Conservation (phyloP, 805 yeast genomes). For the Saccharomycopsis capsularis region DNA sequence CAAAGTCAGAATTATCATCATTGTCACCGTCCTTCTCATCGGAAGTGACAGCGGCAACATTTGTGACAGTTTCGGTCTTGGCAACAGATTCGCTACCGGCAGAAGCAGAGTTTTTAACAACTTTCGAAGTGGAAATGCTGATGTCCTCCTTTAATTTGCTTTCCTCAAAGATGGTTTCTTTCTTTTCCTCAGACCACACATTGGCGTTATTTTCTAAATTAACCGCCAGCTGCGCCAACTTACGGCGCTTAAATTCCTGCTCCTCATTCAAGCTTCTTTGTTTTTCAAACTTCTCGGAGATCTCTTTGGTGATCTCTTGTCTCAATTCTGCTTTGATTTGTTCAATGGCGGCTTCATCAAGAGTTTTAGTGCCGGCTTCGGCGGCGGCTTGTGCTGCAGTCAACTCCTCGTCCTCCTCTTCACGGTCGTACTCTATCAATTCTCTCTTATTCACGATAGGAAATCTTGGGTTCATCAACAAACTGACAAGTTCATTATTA, state of each 20-base stretch:
- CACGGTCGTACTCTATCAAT: slow-evolving; percentile 21
- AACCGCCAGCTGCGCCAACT: not conserved
- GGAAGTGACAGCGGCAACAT: not conserved
- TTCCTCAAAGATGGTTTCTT: not conserved
- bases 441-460: slow-evolving; percentile 40
- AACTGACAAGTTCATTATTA: slow-evolving; percentile 38
- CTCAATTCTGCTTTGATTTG: slow-evolving; percentile 3
- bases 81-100: not conserved
- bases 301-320: slow-evolving; percentile 4
- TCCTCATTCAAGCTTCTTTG: not conserved
- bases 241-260: slow-evolving; percentile 1
- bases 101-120: slow-evolving; percentile 1
- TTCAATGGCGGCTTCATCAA: not conserved
- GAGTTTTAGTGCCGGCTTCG: not conserved
- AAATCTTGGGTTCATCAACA: slow-evolving; percentile 68
- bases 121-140: not conserved
- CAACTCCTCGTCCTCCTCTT: slow-evolving; percentile 28
- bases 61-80: not conserved
- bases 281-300: not conserved
- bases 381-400: not conserved
- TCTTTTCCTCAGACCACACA: slow-evolving; percentile 1
- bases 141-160: not conserved
- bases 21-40: not conserved
- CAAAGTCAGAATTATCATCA: slow-evolving; percentile 18
- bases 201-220: slow-evolving; percentile 8